phyloP scores from a whole-genome alignment of 768 basidiomycete genomes.

The Lactifluus piperatus region DNA sequence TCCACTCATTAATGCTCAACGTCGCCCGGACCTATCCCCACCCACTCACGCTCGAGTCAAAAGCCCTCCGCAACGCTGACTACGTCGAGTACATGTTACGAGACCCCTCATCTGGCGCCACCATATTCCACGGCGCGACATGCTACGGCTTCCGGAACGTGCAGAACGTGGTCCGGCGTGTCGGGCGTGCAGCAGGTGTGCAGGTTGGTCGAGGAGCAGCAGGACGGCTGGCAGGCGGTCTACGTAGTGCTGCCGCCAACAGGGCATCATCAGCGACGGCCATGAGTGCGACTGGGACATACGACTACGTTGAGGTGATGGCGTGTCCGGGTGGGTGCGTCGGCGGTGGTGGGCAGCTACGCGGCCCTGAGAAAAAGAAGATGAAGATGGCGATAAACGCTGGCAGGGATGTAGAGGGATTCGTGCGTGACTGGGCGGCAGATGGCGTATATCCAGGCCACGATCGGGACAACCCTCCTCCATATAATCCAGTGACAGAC shows the following conservation, averaged over 20 bases:
- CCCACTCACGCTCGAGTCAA: constrained; percentile 24
- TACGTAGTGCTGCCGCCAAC: constrained; percentile 25
- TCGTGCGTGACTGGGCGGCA: constrained; percentile 51
- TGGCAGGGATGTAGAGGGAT: constrained; percentile 54
- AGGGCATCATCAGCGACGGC: constrained; percentile 12
- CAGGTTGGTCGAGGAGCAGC: constrained; percentile 65
- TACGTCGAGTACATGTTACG: constrained; percentile 53
- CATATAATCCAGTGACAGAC: background rate
- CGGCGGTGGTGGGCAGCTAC: constrained; percentile 89
- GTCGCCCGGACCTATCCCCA: constrained; percentile 35
- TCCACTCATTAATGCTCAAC: constrained; percentile 66
- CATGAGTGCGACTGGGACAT: constrained; percentile 33
- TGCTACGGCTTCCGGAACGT: constrained; percentile 97
- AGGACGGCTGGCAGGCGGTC: constrained; percentile 33
- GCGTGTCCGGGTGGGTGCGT: constrained; percentile 97
- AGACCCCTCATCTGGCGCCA: constrained; percentile 45
- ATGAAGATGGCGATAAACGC: constrained; percentile 12
- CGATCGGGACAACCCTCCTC: background rate
- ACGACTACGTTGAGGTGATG: constrained; percentile 97
- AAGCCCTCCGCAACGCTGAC: constrained; percentile 27
- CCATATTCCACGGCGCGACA: constrained; percentile 86
- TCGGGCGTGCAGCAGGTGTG: constrained; percentile 18
- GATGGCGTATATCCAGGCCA: constrained; percentile 32
- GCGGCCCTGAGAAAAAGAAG: constrained; percentile 6
- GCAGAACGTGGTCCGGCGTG: constrained; percentile 80